phyloP scores from a whole-genome alignment of 2,329 filamentous ascomycete genomes.

The Amauroascus niger region DNA sequence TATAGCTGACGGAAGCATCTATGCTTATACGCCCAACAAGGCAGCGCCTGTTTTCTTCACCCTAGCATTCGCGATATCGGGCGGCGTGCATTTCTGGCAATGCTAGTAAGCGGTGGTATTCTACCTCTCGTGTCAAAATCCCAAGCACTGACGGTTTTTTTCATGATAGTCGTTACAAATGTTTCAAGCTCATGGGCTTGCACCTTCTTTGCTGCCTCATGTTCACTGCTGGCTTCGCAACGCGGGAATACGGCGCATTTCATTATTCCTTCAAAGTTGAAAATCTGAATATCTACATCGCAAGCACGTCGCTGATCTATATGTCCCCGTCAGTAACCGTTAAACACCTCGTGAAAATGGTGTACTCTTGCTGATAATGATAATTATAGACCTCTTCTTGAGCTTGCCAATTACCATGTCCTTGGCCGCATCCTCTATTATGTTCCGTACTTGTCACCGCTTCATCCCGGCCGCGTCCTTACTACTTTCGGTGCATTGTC shows the following conservation, averaged over 20 bases:
- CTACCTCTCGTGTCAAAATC: neutral
- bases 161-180: slow-evolving; percentile 44
- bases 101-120: slow-evolving; percentile 41
- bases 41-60: slow-evolving; percentile 46
- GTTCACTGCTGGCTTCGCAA: slow-evolving; percentile 48
- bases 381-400: slow-evolving; percentile 46
- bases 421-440: slow-evolving; percentile 53
- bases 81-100: slow-evolving; percentile 44
- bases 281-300: slow-evolving; percentile 36
- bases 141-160: neutral
- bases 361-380: neutral
- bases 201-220: slow-evolving; percentile 47
- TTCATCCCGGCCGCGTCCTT: slow-evolving; percentile 26
- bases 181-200: slow-evolving; percentile 47
- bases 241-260: slow-evolving; percentile 46
- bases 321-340: slow-evolving; percentile 27
- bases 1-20: slow-evolving; percentile 27
- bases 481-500: slow-evolving; percentile 43
- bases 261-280: slow-evolving; percentile 34
- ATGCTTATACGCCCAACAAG: slow-evolving; percentile 47
- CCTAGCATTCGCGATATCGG: slow-evolving; percentile 40
- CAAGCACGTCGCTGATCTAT: slow-evolving; percentile 35
- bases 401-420: slow-evolving; percentile 53
- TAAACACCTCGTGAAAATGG: neutral
- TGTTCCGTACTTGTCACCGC: slow-evolving; percentile 49